phyloP scores from a whole-genome alignment of 257 asterid genomes.

The Rehmannia glutinosa region DNA sequence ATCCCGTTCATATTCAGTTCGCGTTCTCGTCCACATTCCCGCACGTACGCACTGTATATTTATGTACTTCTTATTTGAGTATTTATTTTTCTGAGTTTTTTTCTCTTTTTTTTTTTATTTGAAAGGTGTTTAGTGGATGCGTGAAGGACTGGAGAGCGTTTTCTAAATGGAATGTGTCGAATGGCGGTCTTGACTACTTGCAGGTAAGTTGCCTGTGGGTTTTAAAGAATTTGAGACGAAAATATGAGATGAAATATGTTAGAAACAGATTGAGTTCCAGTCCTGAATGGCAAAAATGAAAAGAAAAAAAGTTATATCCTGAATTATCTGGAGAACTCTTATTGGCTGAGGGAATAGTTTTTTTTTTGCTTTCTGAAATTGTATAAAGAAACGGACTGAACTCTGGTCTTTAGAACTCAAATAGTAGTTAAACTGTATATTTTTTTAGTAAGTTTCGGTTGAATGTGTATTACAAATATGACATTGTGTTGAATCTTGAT shows the following conservation, averaged over 20 bases:
- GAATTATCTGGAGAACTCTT: background rate
- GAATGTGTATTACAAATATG: background rate
- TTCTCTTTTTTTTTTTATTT: no score
- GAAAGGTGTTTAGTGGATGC: constrained; percentile 71
- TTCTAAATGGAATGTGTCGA: constrained; percentile 63
- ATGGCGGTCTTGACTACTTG: constrained; percentile 87
- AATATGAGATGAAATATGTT: background rate
- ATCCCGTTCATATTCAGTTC: background rate
- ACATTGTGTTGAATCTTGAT: background rate
- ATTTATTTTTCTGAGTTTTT: background rate
- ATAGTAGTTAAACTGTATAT: background rate
- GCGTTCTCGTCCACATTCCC: no score
- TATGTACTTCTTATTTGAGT: background rate
- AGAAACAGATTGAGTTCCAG: background rate
- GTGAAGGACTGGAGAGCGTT: constrained; percentile 71
- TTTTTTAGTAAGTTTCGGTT: background rate
- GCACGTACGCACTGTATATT: background rate
- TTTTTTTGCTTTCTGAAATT: no score
- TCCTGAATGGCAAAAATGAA: background rate
- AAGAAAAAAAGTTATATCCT: background rate
- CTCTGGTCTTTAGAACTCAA: background rate
- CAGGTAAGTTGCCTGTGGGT: constrained; percentile 44
- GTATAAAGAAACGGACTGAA: no score
- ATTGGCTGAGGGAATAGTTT: background rate
- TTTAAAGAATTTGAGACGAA: background rate